Base-by-base conservation (phyloP, 306 rosid genomes). In the Lithocarpus polystachyus region DNA sequence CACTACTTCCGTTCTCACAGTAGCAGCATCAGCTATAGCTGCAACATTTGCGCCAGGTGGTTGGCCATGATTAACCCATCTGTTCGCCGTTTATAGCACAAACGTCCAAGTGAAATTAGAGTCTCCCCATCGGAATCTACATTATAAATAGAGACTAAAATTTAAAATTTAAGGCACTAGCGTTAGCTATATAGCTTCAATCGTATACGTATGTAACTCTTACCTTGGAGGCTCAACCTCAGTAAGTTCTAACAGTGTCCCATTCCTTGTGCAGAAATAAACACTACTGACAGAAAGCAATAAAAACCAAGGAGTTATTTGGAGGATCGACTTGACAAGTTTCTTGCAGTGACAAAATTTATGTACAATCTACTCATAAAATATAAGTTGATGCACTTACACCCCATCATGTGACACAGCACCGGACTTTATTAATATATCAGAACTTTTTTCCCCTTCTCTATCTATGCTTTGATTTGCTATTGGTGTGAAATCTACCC, bases 1-100 rank as follows among this genome's bases (percentile, higher is more conserved):
- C n/a, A 94, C 92, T 68, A 91, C 91, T 53, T 88, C 82, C 75
- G 81, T 76, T 83, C 98, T 81, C 67, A 80, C 71, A 68, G 86
- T 80, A 80, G 90, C 89, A 82, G 88, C 91, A 81, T 89, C 95
- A 33, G 97, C 95, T 59, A 94, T 85, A 31, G 92, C 95, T 53
- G 98, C 98, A 55, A 92, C 94, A 87, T 94, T 81, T 65, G 98
- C 97, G 54, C 97, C 97, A 5, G 93, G 90, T 29, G 98, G 98
- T 76, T 78, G 93, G 61, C 95, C 93, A 88, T 88, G 94, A 87
- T 85, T 85, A 81, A 75, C 78, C 98, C 97, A 94, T 89, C 98
- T 94, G 97, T 80, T 92, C 91, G 89, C 88, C 74, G 83, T 85
- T 83, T 72, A 64, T 72, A 80, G 79, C 80, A 80, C 74, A 81